phyloP scores from a whole-genome alignment of 2,329 filamentous ascomycete genomes.

The Talaromyces atroroseus region DNA sequence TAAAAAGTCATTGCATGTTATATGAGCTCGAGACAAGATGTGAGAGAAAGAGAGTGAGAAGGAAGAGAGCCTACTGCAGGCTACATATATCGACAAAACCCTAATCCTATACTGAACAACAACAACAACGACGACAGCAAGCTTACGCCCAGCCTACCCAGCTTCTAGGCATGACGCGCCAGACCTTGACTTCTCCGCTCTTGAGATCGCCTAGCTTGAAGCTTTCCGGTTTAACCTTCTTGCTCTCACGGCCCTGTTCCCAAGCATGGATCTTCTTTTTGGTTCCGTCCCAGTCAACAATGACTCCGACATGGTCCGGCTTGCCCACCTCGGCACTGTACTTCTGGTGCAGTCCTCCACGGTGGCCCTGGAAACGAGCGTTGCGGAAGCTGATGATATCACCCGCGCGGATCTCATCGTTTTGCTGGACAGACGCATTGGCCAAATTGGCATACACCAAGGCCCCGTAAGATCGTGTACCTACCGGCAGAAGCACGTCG shows the following conservation, averaged over 20 bases:
- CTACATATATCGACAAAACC: no score
- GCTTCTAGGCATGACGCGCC: conserved; percentile 84
- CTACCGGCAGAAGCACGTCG: conserved; percentile 73
- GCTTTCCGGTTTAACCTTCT: conserved; percentile 89
- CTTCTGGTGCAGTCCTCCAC: conserved; percentile 91
- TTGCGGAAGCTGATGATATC: conserved; percentile 93
- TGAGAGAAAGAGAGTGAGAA: background rate
- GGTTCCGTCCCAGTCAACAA: conserved; percentile 95
- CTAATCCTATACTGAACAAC: background rate
- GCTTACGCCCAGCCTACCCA: conserved; percentile 79
- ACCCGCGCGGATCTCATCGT: conserved; percentile 87
- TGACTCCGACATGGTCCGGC: conserved; percentile 80
- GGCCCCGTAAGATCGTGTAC: conserved; percentile 84
- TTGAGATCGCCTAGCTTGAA: conserved; percentile 88
- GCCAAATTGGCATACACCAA: conserved; percentile 91
- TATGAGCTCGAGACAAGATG: background rate
- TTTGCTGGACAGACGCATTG: conserved; percentile 83
- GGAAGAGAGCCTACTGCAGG: no score
- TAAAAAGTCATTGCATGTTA: conserved; percentile 3
- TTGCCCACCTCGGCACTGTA: conserved; percentile 85
- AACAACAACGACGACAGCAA: background rate
- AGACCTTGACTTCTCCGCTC: conserved; percentile 93
- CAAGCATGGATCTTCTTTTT: conserved; percentile 96
- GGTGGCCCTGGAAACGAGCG: conserved; percentile 89
- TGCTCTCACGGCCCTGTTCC: conserved; percentile 91